A percentile compares a stretch with the other conserved stretches of the same genome.
phyloP scores from a whole-genome alignment of 108 stramenopile genomes.

The Fragilariopsis cylindrus region DNA sequence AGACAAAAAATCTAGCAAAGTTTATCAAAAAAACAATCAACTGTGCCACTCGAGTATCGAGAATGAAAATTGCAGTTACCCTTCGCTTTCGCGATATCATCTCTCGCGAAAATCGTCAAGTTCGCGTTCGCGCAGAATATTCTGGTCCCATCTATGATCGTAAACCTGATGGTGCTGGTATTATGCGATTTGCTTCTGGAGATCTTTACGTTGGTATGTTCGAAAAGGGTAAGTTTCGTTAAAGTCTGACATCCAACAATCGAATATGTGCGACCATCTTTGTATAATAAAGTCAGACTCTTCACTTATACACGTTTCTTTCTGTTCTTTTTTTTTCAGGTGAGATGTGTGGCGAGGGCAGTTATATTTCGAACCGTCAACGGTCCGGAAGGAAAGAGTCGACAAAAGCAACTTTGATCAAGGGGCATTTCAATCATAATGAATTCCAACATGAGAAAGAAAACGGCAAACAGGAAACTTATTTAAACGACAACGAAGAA shows the following conservation, averaged over 20 bases:
- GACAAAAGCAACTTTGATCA: neutral
- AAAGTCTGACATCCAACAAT: neutral
- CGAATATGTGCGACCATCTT: neutral
- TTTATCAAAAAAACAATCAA: neutral
- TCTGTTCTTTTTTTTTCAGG: neutral
- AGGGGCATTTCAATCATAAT: neutral
- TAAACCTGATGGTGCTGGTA: slow-evolving; percentile 10
- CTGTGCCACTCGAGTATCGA: slow-evolving; percentile 7
- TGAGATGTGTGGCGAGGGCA: slow-evolving; percentile 5
- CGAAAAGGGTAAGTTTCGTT: neutral
- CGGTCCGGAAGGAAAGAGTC: neutral
- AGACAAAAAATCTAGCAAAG: neutral
- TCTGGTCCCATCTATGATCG: slow-evolving; percentile 1
- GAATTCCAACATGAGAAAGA: neutral
- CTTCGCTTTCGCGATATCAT: neutral
- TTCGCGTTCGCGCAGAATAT: slow-evolving; percentile 4
- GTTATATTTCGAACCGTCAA: neutral
- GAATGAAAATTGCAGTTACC: slow-evolving; percentile 13
- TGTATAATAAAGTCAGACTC: neutral
- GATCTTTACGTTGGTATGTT: slow-evolving; percentile 15
- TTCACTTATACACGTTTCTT: neutral
- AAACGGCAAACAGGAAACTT: neutral
- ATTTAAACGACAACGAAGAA: too few relatives aligned
- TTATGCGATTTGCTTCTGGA: slow-evolving; percentile 2
- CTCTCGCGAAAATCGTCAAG: neutral